A percentile compares a stretch with the other conserved stretches of the same genome.
phyloP scores from a whole-genome alignment of 176 grass and related monocot genomes.

The Puya raimondii region DNA sequence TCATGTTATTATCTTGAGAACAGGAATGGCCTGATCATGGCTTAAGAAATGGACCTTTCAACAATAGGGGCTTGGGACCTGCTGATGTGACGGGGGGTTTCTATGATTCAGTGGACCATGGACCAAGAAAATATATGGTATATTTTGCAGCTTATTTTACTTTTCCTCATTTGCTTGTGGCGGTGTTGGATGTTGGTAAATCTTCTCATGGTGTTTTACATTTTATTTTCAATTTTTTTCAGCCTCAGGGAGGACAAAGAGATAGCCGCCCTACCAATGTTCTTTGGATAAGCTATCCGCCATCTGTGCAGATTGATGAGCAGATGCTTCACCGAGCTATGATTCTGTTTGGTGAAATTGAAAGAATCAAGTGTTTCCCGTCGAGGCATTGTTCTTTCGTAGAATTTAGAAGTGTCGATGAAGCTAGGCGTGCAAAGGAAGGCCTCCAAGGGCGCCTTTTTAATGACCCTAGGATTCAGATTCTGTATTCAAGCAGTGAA shows the following conservation, averaged over 20 bases:
- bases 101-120: slow-evolving; percentile 29
- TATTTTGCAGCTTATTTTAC: background rate
- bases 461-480: slow-evolving; percentile 69
- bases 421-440: slow-evolving; percentile 80
- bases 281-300: slow-evolving; percentile 81
- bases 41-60: slow-evolving; percentile 17
- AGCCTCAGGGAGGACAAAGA: slow-evolving; percentile 37
- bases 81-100: slow-evolving; percentile 33
- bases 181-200: background rate
- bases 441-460: slow-evolving; percentile 79
- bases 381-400: slow-evolving; percentile 78
- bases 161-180: slow-evolving; percentile 17
- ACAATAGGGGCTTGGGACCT: slow-evolving; percentile 23
- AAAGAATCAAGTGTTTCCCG: slow-evolving; percentile 55
- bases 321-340: slow-evolving; percentile 62
- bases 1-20: slow-evolving; percentile 13
- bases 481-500: slow-evolving; percentile 66
- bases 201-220: background rate
- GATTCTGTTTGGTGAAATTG: slow-evolving; percentile 72
- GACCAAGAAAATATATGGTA: slow-evolving; percentile 26
- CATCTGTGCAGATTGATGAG: slow-evolving; percentile 55
- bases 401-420: slow-evolving; percentile 58
- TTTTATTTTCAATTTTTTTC: slow-evolving; percentile 19
- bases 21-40: slow-evolving; percentile 43
- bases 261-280: slow-evolving; percentile 68